phyloP scores from a whole-genome alignment of 192 early-diverging fungal species.

The Podila verticillata region DNA sequence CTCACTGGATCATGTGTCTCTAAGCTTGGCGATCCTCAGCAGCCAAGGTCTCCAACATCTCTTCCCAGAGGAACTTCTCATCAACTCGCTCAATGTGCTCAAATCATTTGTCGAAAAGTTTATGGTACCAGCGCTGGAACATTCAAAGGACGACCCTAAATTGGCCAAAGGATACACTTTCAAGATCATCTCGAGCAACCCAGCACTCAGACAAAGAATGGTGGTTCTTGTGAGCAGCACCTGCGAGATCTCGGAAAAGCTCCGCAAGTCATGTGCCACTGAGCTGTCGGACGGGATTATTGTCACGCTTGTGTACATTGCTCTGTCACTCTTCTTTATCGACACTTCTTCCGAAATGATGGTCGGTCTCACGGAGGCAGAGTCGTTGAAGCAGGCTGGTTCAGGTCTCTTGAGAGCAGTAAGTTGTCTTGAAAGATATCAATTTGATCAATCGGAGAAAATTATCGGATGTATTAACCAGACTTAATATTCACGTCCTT shows the following conservation, averaged over 20 bases:
- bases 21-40: conserved; percentile 21
- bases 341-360: conserved; percentile 31
- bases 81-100: conserved; percentile 15
- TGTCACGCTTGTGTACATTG: conserved; percentile 58
- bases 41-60: conserved; percentile 16
- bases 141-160: conserved; percentile 13
- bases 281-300: conserved; percentile 59
- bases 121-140: conserved; percentile 25
- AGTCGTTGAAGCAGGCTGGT: conserved; percentile 36
- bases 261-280: not conserved
- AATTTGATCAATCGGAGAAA: not conserved
- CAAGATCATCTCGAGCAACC: not conserved
- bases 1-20: conserved; percentile 14
- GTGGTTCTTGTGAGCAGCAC: conserved; percentile 14
- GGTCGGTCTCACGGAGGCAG: conserved; percentile 33
- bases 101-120: conserved; percentile 28
- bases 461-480: not conserved
- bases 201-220: not conserved
- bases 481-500: not conserved
- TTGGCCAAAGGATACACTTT: not conserved
- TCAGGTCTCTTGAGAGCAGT: conserved; percentile 46
- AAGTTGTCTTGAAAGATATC: not conserved
- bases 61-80: conserved; percentile 34
- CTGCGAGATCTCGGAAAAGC: conserved; percentile 13
- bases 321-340: conserved; percentile 62